Base-by-base conservation (phyloP, 208 protist species). In the Phytomonas francai region DNA sequence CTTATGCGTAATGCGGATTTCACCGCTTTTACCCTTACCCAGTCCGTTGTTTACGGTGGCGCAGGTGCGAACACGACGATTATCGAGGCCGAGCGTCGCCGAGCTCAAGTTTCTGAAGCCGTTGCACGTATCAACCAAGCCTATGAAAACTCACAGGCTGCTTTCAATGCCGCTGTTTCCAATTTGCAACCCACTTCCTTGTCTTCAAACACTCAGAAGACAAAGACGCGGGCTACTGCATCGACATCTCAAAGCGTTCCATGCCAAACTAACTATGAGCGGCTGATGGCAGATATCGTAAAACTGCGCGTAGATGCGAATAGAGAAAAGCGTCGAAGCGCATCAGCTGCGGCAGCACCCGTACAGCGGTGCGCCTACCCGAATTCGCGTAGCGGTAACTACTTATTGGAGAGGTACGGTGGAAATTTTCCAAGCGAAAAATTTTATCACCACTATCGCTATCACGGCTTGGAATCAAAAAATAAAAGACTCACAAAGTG, bases 11-110 rank as follows among this genome's bases (percentile, higher is more conserved):
- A 94, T 74, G 82, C 86, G 31, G 70, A 84, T 65, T 73, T 42
- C 65, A 94, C 86, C 11, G 84, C 89, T 59, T 92, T 94, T 79
- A 94, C 86, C 14, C 11, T 94, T 29, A 83, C 85, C 30, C 89
- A 94, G 63, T 89, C 85, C 28, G 56, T 67, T 16, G 85, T 77
- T 16, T 91, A 88, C 72, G 83, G 78, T 28, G 78, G 78, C 7
- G 63, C 39, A 45, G 39, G 39, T 45, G 39, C 4, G 39, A 14
- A 45, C 19, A 45, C 19, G 39, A 45, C 2, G 12, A 45, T 45
- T 45, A 36, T 71, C 0, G 42, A 72, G n/a, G 77, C 79, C 45
- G 80, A 88, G 72, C 79, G 72, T 39, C 80, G 84, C 12, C 82
- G 83, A 19, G 51, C 65, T 31, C 72, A 66, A 45, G 73, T 91